A percentile compares a stretch with the other conserved stretches of the same genome.
These are phyloP conservation scores for Tulasnella sp. DNA, from an alignment of 768 basidiomycete genomes.

Conservation along the genomic window DNA sequence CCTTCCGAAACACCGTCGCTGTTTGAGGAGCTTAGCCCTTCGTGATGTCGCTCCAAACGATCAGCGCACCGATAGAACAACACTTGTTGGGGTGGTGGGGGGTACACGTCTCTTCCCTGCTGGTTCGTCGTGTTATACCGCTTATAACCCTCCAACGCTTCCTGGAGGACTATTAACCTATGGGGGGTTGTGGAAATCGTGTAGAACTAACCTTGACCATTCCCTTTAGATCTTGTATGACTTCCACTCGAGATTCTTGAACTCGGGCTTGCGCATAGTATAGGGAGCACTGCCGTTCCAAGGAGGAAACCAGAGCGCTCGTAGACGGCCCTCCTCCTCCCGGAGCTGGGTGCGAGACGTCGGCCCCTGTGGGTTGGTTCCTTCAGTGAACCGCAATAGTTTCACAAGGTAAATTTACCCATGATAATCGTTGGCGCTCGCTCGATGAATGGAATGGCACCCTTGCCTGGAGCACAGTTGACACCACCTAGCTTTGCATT, in stretches of 20 bases:
- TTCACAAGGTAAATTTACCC: not conserved
- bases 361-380: not conserved
- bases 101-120: not conserved
- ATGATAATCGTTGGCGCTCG: not conserved
- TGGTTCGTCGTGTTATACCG: not conserved
- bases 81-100: not conserved
- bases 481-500: conserved; percentile 12
- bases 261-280: conserved; percentile 5
- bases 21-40: not conserved
- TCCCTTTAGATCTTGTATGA: not conserved
- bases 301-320: conserved; percentile 5
- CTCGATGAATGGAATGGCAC: not conserved
- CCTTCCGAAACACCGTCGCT: conserved; percentile 19
- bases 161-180: not conserved
- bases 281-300: not conserved
- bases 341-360: conserved; percentile 3
- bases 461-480: not conserved
- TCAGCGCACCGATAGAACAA: conserved; percentile 12
- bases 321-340: not conserved
- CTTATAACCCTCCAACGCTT: not conserved
- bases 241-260: not conserved
- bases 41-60: not conserved
- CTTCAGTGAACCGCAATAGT: not conserved
- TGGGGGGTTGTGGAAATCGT: not conserved
- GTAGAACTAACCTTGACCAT: conserved; percentile 4